Base-by-base conservation (phyloP, 2,329 filamentous ascomycete species). In the Delphinella strobiligena region DNA sequence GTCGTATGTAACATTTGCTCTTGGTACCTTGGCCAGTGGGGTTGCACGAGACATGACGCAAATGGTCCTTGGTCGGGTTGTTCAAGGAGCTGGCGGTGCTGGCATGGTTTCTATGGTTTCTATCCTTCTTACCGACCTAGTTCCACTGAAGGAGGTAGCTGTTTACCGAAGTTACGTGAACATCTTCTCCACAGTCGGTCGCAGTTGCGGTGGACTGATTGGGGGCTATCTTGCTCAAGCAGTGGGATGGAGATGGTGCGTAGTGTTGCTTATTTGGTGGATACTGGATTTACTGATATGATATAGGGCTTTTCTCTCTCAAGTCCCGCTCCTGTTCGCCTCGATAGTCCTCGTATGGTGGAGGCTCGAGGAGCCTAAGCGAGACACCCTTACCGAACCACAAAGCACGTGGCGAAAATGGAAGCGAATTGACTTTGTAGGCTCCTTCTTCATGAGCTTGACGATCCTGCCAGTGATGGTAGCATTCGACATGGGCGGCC, bases 161-260 rank as follows among this genome's bases (percentile, higher is more conserved):
- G 53, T 56, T 0, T 67, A 64, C 58, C 54, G 70, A 33, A 62
- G 66, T 19, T 72, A 72, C 51, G 61, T 72, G 32, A 73, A 73
- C 40, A 58, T 73, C 11, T 55, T 64, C 12, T 61, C 64, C 45
- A 73, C 69, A 0, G 61, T 65, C 0, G 69, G 69, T 9, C 58
- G 68, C 9, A 66, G 63, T 42, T 55, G 67, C 16, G 72, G 72
- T 22, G 71, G 71, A 1, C 68, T 71, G 0, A 41, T 79, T 0
- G 78, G 78, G 1, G 78, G 78, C 2, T 72, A 66, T 50, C 54
- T 81, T 2, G 71, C 75, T 1, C 74, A 81, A 46, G 67, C 68
- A 0, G 64, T 81, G 10, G 78, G 78, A 12, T 82, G 78, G 78
- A 61, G 78, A 55, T 79, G 75, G 75, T 74, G 46, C 45, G 59